A percentile compares a stretch with the other conserved stretches of the same genome.
Evolutionary conservation across 306 rosid genomes (phyloP).

Genomic region (Crataegus laevigata): DNA sequence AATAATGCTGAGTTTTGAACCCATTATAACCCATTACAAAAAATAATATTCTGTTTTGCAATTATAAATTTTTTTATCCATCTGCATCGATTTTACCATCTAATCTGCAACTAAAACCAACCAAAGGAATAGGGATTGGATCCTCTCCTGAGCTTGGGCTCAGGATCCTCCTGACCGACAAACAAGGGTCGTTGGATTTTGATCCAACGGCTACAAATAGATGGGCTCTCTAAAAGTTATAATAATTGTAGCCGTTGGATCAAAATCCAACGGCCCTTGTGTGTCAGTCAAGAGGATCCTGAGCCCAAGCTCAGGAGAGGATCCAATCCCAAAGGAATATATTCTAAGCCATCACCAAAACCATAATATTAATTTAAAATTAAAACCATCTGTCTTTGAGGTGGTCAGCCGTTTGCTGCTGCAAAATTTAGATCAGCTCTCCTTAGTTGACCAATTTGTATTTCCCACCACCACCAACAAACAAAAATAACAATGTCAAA

Average conservation of each 20-base stretch:
- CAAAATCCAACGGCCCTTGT: too few relatives aligned
- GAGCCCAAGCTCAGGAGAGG: too few relatives aligned
- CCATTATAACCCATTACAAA: not conserved
- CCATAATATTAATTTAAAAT: not conserved
- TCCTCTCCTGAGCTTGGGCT: too few relatives aligned
- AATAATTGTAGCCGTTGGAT: too few relatives aligned
- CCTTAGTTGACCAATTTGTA: constrained; percentile 10
- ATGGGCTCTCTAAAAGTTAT: too few relatives aligned
- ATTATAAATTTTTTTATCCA: not conserved
- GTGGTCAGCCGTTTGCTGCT: not conserved
- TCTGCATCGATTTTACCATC: not conserved
- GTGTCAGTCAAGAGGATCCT: too few relatives aligned
- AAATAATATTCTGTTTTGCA: not conserved
- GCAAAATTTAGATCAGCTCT: not conserved
- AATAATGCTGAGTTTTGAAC: not conserved
- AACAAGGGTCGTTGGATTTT: too few relatives aligned
- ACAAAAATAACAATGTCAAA: not conserved
- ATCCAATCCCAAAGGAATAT: not conserved
- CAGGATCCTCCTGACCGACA: too few relatives aligned
- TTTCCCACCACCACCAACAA: not conserved
- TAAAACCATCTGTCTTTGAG: not conserved
- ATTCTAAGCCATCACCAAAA: too few relatives aligned
- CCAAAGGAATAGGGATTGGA: constrained; percentile 3
- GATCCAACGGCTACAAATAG: too few relatives aligned
- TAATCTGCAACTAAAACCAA: not conserved